Evolutionary conservation across 768 basidiomycete genomes (phyloP).

Genomic region (Pholiota conissans): DNA sequence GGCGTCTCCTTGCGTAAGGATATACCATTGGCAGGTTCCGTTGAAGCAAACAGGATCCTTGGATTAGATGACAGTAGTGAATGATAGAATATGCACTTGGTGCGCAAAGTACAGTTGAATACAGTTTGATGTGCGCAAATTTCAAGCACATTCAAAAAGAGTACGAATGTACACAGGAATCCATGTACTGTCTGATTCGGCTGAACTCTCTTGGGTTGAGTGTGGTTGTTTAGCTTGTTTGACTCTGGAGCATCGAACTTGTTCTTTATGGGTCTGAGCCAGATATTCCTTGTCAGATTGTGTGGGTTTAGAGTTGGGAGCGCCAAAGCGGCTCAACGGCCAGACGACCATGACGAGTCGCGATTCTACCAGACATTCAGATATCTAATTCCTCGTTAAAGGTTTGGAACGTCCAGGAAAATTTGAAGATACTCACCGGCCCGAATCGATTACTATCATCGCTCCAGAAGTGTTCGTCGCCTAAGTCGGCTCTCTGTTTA

Average conservation of each 20-base stretch:
- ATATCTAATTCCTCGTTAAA: slow-evolving; percentile 29
- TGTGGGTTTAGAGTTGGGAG: background rate
- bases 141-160: background rate
- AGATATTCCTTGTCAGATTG: slow-evolving; percentile 18
- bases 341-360: slow-evolving; percentile 50
- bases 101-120: background rate
- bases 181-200: background rate
- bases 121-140: background rate
- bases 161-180: background rate
- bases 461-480: slow-evolving; percentile 66
- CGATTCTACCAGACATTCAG: slow-evolving; percentile 50
- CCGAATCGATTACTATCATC: slow-evolving; percentile 76
- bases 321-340: slow-evolving; percentile 50
- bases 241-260: slow-evolving; percentile 37
- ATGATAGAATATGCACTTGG: slow-evolving; percentile 30
- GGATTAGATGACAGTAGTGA: slow-evolving; percentile 34
- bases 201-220: background rate
- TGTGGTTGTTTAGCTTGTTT: background rate
- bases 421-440: slow-evolving; percentile 44
- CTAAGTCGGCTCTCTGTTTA: slow-evolving; percentile 32
- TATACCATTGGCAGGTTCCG: slow-evolving; percentile 42
- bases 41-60: slow-evolving; percentile 44
- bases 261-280: slow-evolving; percentile 38
- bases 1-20: slow-evolving; percentile 43
- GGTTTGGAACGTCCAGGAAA: background rate